phyloP scores from a whole-genome alignment of 2,329 filamentous ascomycete species.

The Pestalotiopsis sp. region DNA sequence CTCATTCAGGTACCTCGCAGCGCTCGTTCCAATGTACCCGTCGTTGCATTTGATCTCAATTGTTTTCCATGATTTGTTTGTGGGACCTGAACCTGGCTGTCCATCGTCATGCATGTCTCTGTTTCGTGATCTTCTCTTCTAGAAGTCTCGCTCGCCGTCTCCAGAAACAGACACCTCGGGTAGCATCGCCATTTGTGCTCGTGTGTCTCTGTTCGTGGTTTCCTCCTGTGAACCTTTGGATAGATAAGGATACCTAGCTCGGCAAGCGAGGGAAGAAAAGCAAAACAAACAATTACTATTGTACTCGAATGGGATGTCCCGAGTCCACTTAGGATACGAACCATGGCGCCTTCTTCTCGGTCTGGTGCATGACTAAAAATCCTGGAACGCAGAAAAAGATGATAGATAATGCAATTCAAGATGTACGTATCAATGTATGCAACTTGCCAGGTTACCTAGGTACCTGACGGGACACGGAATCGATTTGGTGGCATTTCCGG shows the following conservation, averaged over 20 bases:
- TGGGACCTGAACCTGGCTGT: neutral
- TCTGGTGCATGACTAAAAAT: slow-evolving; percentile 5
- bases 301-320: neutral
- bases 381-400: slow-evolving; percentile 1
- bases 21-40: neutral
- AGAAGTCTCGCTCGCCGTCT: neutral
- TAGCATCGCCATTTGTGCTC: neutral
- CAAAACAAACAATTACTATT: neutral
- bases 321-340: neutral
- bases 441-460: neutral
- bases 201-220: neutral
- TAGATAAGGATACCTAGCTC: neutral
- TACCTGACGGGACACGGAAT: neutral
- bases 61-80: neutral
- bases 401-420: neutral
- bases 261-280: neutral
- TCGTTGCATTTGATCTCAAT: neutral
- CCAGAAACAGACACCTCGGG: neutral
- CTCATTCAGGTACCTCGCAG: neutral
- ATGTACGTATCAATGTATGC: neutral
- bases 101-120: neutral
- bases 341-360: neutral
- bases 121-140: slow-evolving; percentile 1
- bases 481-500: neutral
- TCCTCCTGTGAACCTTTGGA: neutral